Conservation (phyloP, 1,139 yeast genomes). For the Pneumocystis sp. region DNA sequence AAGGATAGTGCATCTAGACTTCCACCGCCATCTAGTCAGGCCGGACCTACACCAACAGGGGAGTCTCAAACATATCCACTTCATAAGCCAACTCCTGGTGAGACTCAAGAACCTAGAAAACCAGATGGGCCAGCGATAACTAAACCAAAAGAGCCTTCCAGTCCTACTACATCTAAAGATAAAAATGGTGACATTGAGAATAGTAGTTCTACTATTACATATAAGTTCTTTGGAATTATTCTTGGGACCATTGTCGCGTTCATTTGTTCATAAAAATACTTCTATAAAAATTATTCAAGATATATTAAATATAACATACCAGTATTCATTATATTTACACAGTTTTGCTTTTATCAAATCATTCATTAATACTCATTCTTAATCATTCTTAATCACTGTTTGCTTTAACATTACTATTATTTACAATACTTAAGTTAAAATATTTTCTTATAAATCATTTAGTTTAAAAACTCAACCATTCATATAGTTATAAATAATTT, state of each 20-base stretch:
- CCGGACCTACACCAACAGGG: neutral
- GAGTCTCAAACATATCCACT: too few relatives aligned
- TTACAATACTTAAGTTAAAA: neutral
- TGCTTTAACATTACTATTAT: neutral
- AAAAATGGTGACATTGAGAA: neutral
- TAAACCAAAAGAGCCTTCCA: neutral
- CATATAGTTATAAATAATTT: neutral
- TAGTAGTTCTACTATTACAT: neutral
- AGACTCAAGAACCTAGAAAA: neutral
- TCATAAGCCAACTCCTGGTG: neutral
- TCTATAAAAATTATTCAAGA: neutral
- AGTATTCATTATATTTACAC: neutral
- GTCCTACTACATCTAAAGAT: neutral
- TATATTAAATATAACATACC: neutral
- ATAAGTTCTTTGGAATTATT: neutral
- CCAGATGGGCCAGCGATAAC: neutral
- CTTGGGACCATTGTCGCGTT: neutral
- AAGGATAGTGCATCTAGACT: neutral
- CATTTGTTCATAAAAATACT: neutral
- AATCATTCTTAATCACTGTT: neutral
- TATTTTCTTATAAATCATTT: neutral
- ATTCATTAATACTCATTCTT: neutral
- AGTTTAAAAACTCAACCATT: neutral
- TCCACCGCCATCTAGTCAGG: neutral
- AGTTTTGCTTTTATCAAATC: neutral